phyloP scores from a whole-genome alignment of 345 rosid species.

The Populus simonii region DNA sequence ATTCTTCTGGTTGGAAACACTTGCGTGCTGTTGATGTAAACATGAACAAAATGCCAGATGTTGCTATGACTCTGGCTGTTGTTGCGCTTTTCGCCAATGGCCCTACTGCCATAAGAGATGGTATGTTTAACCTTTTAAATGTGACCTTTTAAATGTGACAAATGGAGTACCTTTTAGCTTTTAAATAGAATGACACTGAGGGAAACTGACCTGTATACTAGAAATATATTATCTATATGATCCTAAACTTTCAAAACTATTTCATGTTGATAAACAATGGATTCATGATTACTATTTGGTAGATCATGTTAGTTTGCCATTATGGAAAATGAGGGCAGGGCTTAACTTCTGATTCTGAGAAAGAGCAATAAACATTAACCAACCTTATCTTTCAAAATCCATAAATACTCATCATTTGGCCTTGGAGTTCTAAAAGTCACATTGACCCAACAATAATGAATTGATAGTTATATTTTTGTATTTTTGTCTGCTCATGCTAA shows the following conservation, averaged over 20 bases:
- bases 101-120: slow-evolving; percentile 94
- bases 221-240: background rate
- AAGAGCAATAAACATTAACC: background rate
- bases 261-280: background rate
- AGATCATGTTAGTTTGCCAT: background rate
- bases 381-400: background rate
- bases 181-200: background rate
- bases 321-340: background rate
- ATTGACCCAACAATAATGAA: background rate
- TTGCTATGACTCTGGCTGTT: slow-evolving; percentile 96
- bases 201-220: background rate
- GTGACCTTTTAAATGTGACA: background rate
- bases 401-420: background rate
- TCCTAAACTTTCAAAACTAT: background rate
- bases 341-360: background rate
- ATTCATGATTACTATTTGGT: background rate
- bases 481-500: slow-evolving; percentile 2
- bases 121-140: slow-evolving; percentile 34
- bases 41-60: slow-evolving; percentile 99
- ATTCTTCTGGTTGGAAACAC: slow-evolving; percentile 66
- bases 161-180: background rate
- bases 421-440: background rate
- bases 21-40: slow-evolving; percentile 74
- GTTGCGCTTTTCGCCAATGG: slow-evolving; percentile 94
- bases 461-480: background rate